Conservation (phyloP, 176 grass and related monocot species). For the Hordeum vulgare region DNA sequence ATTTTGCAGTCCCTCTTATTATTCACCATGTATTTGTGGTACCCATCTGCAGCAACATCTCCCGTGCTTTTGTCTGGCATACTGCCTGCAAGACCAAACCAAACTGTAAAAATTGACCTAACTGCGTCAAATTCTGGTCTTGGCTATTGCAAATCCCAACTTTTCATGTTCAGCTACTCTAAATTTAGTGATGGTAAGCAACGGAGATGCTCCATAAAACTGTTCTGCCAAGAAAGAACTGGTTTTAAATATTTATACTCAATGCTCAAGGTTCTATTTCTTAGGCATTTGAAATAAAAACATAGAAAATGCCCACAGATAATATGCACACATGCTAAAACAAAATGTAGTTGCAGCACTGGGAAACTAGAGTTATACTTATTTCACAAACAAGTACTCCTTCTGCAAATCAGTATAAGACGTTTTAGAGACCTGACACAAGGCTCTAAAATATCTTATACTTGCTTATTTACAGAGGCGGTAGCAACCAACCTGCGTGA, state of each 20-base stretch:
- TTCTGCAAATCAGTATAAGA: too few relatives aligned
- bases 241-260: too few relatives aligned
- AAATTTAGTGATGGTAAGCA: not conserved
- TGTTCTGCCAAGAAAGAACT: too few relatives aligned
- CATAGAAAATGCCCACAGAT: too few relatives aligned
- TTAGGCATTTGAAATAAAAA: too few relatives aligned
- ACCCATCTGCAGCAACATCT: conserved; percentile 43
- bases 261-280: too few relatives aligned
- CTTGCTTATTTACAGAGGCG: too few relatives aligned
- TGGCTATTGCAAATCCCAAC: not conserved
- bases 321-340: too few relatives aligned
- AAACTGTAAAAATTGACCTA: not conserved
- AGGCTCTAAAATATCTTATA: too few relatives aligned
- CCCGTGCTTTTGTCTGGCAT: conserved; percentile 42
- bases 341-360: too few relatives aligned
- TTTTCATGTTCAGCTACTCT: not conserved
- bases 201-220: not conserved
- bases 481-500: conserved; percentile 18
- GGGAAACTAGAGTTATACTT: not conserved
- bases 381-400: not conserved
- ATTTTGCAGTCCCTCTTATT: not conserved
- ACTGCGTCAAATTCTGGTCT: not conserved
- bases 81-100: conserved; percentile 8
- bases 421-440: too few relatives aligned
- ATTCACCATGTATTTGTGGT: conserved; percentile 57